Evolutionary conservation across 306 rosid genomes (phyloP), one percentile per base, ranked within the genome.

Genomic region (Cucurbita maxima): DNA sequence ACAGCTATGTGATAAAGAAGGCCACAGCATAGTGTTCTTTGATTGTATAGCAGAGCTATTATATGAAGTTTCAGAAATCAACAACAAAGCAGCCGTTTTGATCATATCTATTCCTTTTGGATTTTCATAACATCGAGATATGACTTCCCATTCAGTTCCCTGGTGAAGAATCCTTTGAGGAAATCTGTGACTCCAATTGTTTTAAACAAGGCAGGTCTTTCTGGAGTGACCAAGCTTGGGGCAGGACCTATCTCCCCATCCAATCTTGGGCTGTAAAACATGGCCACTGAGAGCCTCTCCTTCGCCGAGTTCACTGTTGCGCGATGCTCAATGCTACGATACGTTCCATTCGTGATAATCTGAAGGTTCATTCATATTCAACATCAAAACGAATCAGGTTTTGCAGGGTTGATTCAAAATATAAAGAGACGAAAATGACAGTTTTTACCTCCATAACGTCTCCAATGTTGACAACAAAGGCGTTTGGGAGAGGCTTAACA

Each of bases 301-400:
- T 60, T 36, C 5, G 6, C 19, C 3, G 45, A 37, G 78, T 86
- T 88, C 8, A 88, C 85, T 1, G 68, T 75, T 0, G 85, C 89
- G 3, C 70, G 70, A 41, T 62, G 87, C 77, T 75, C 75, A 2
- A 63, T 30, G 79, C 94, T 86, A 8, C 47, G 75, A 19, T 83
- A 84, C 40, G 78, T 60, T 20, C 86, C 89, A 54, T 86, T 86
- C 8, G 88, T 86, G 30, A 86, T 58, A 40, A 86, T 83, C 90
- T 88, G 66, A 16, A 30, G 34, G 52, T 15, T 3, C 3, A 11
- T 45, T 3, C 5, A 11, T 45, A 45, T 22, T 20, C 56, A 7
- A 67, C 7, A 11, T 66, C 52, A 4, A 40, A n/a, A 41, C 54
- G 1, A 14, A 57, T 10, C 41, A 37, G 53, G 53, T 13, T 44